These are phyloP conservation scores for Pythium phragmiticola DNA, from an alignment of 352 stramenopile species.

Conservation along the genomic window DNA sequence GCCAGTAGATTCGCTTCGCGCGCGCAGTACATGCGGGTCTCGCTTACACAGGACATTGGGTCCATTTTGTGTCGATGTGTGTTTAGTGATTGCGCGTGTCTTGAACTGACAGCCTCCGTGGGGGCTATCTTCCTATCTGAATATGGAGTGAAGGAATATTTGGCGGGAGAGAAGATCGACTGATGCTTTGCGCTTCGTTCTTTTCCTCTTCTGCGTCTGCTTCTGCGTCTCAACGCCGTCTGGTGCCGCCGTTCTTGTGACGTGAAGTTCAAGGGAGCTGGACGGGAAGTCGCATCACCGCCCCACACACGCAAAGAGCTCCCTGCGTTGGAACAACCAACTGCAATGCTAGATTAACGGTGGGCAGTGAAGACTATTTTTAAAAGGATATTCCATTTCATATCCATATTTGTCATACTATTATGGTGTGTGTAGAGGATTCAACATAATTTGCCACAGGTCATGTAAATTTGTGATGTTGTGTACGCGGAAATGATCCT, in stretches of 20 bases:
- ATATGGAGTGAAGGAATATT: background rate
- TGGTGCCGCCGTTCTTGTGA: slow-evolving; percentile 9
- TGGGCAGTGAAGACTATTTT: background rate
- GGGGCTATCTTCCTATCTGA: too few species aligned
- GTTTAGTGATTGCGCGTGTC: slow-evolving; percentile 3
- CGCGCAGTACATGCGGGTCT: slow-evolving; percentile 43
- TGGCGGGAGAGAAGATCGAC: background rate
- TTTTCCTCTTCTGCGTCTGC: slow-evolving; percentile 9
- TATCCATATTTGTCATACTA: too few species aligned
- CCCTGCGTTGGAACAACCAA: background rate
- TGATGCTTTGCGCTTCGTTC: background rate
- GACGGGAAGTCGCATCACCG: slow-evolving; percentile 2
- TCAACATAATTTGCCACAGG: background rate
- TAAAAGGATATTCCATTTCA: background rate
- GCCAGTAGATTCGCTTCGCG: slow-evolving; percentile 49
- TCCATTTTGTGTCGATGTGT: slow-evolving; percentile 1
- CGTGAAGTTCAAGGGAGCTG: background rate
- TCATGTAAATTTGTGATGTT: background rate
- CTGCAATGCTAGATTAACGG: background rate
- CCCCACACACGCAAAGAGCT: background rate
- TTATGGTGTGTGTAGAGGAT: too few species aligned
- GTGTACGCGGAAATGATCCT: background rate
- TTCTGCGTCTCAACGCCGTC: background rate
- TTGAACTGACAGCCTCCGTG: background rate
- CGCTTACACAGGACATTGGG: slow-evolving; percentile 33